Base-by-base conservation (phyloP, 352 stramenopile genomes). In the Globisporangium sylvaticum region DNA sequence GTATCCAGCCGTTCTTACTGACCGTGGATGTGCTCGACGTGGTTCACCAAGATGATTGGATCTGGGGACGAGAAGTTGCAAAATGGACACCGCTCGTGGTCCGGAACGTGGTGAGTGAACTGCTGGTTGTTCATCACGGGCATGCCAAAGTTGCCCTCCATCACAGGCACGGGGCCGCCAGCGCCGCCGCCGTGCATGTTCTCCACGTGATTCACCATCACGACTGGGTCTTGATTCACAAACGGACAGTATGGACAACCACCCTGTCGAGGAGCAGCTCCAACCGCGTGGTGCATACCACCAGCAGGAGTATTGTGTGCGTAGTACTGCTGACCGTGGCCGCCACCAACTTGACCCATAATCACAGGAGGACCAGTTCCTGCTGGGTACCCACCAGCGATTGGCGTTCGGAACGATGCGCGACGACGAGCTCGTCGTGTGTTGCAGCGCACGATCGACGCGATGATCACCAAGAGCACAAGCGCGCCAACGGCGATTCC, bases 151-250 rank as follows among this genome's bases (percentile, higher is more conserved):
- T 58, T 63, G 10, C 56, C 59, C 0, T 69, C 64, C 64, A 53
- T 65, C 48, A 61, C n/a, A 24, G 59, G 50, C 2, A 64, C 67
- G 18, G 57, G 72, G 59, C 24, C 63, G 31, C 15, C 64, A 39
- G 22, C 37, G 54, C 61, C 61, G 46, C 67, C 62, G 54, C 56
- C 75, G 68, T 79, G 77, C 55, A 78, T 66, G 39, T 65, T 65
- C 70, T 93, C 80, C 27, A 92, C 83, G 67, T 94, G 85, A 60
- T 80, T 75, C 24, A 94, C 83, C 73, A 94, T 83, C 56, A 71
- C 53, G 3, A 90, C 81, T 8, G 83, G 50, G 52, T 92, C 80
- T 15, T 62, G 31, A 2, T 59, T 80, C 15, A 64, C 52, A 62
- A 88, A 94, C 10, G 69, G 67, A 32, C 85, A 94, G 71, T 87